Evolutionary conservation across 805 yeast species (phyloP).

Genomic region (Kodamaea sagamina): DNA sequence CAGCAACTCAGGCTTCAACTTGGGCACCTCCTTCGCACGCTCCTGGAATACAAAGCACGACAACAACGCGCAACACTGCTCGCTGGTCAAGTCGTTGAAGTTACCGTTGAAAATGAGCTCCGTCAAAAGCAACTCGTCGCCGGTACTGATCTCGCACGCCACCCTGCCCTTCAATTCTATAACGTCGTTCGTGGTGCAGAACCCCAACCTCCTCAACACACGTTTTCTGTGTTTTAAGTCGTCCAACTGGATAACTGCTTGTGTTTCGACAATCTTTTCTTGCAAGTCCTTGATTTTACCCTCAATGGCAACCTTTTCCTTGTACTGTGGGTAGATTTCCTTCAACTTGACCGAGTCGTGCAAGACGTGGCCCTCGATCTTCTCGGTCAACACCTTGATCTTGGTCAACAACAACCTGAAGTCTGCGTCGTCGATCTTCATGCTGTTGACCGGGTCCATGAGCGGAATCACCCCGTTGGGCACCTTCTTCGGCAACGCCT

Average conservation of each 20-base stretch:
- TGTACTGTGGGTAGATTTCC: slow-evolving; percentile 65
- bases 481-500: slow-evolving; percentile 78
- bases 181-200: slow-evolving; percentile 82
- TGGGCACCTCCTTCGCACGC: slow-evolving; percentile 83
- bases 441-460: slow-evolving; percentile 86
- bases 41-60: slow-evolving; percentile 98
- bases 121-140: slow-evolving; percentile 81
- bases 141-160: slow-evolving; percentile 93
- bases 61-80: slow-evolving; percentile 87
- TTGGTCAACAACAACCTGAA: slow-evolving; percentile 73
- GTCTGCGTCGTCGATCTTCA: slow-evolving; percentile 86
- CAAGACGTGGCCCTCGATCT: slow-evolving; percentile 68
- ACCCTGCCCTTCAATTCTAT: slow-evolving; percentile 97
- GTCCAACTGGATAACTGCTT: slow-evolving; percentile 90
- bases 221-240: slow-evolving; percentile 91
- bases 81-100: slow-evolving; percentile 83
- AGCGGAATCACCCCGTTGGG: slow-evolving; percentile 84
- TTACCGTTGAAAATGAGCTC: slow-evolving; percentile 95
- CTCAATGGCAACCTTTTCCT: slow-evolving; percentile 62
- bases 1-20: slow-evolving; percentile 84
- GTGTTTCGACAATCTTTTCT: slow-evolving; percentile 75
- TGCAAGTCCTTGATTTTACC: slow-evolving; percentile 59
- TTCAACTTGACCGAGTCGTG: slow-evolving; percentile 59
- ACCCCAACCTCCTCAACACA: slow-evolving; percentile 88
- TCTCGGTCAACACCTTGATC: slow-evolving; percentile 78